Percentiles rank a stretch among this genome's conserved stretches.
Conservation (phyloP, 2,329 filamentous ascomycete species). For the Penicillium hordei region DNA sequence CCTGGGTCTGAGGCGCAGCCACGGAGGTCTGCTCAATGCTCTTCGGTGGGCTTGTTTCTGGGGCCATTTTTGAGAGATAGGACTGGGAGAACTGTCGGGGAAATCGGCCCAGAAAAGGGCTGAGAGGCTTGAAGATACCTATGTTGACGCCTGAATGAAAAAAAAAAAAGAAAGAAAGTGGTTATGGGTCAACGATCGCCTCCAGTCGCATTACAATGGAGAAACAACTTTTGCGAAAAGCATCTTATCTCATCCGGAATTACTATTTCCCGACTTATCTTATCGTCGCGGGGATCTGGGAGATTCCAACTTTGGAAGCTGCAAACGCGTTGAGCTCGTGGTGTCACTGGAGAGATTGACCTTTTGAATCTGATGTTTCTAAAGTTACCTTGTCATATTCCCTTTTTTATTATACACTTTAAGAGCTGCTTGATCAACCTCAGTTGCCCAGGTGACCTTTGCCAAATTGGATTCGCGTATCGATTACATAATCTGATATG, state of each 20-base stretch:
- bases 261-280: slow-evolving; percentile 31
- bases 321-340: neutral
- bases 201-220: slow-evolving; percentile 4
- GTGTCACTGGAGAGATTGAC: too few relatives aligned
- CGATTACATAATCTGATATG: slow-evolving; percentile 7
- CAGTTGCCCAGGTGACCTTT: neutral
- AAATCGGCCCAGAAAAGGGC: slow-evolving; percentile 31
- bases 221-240: slow-evolving; percentile 23
- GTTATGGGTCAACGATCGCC: slow-evolving; percentile 7
- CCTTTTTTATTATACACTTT: neutral
- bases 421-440: neutral
- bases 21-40: slow-evolving; percentile 23
- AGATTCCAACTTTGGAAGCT: neutral
- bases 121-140: slow-evolving; percentile 28
- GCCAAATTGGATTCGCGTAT: neutral
- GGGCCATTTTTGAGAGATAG: slow-evolving; percentile 29
- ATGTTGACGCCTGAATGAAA: slow-evolving; percentile 28
- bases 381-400: too few relatives aligned
- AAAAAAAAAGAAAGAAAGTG: slow-evolving; percentile 1
- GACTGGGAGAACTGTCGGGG: slow-evolving; percentile 10
- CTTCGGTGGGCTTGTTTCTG: slow-evolving; percentile 20
- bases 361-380: neutral
- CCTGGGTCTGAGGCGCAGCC: slow-evolving; percentile 14
- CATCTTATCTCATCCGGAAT: slow-evolving; percentile 27
- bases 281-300: slow-evolving; percentile 18